Evolutionary conservation across 2,329 filamentous ascomycete genomes (phyloP).

Genomic region (Thielaviopsis cerberus): DNA sequence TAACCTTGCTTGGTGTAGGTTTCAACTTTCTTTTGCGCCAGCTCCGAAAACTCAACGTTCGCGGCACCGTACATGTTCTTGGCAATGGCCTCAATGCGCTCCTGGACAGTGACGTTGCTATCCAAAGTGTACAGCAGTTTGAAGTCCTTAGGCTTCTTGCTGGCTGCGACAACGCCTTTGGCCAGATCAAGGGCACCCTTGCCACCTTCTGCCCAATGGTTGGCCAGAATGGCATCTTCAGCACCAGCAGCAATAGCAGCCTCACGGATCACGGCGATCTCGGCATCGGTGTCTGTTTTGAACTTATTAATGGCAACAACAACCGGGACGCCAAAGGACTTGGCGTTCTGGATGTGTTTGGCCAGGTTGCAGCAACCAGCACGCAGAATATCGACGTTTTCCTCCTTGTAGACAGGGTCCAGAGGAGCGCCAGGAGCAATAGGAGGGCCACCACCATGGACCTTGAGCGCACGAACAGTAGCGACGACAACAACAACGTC

Average conservation of each 20-base stretch:
- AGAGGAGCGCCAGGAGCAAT: slow-evolving; percentile 74
- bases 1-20: slow-evolving; percentile 86
- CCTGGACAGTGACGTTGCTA: slow-evolving; percentile 60
- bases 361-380: slow-evolving; percentile 82
- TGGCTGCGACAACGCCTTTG: slow-evolving; percentile 65
- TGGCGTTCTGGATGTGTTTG: slow-evolving; percentile 88
- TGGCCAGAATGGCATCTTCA: slow-evolving; percentile 79
- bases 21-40: slow-evolving; percentile 90
- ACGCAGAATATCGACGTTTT: slow-evolving; percentile 82
- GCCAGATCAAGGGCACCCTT: slow-evolving; percentile 78
- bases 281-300: slow-evolving; percentile 78
- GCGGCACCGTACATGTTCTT: slow-evolving; percentile 87
- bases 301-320: slow-evolving; percentile 97
- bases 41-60: slow-evolving; percentile 78
- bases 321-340: slow-evolving; percentile 74
- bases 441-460: slow-evolving; percentile 88
- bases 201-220: slow-evolving; percentile 94
- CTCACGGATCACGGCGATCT: slow-evolving; percentile 74
- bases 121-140: slow-evolving; percentile 55
- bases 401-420: slow-evolving; percentile 74
- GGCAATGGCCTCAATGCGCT: slow-evolving; percentile 79
- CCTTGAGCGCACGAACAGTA: slow-evolving; percentile 87
- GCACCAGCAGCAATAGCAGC: slow-evolving; percentile 83
- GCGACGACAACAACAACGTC: slow-evolving; percentile 91
- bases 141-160: slow-evolving; percentile 70